Evolutionary conservation across 257 asterid species (phyloP).

Genomic region (Gentiana straminea): DNA sequence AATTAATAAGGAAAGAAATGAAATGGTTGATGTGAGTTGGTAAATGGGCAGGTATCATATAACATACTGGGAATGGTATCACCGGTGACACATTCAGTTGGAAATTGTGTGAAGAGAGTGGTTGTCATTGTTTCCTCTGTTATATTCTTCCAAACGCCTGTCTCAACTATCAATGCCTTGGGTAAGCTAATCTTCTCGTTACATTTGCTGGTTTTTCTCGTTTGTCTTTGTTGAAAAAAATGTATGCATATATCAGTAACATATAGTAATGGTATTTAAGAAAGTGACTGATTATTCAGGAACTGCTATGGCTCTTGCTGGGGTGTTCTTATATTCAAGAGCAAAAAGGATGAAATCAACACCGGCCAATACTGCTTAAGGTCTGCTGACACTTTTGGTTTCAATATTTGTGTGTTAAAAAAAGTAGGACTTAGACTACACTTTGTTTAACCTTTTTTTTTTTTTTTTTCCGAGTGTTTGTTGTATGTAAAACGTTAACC

Average conservation of each 20-base stretch:
- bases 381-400: background rate
- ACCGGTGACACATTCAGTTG: slow-evolving; percentile 85
- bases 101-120: slow-evolving; percentile 78
- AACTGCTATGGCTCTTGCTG: slow-evolving; percentile 77
- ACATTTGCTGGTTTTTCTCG: background rate
- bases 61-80: slow-evolving; percentile 66
- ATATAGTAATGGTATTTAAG: background rate
- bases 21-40: too few species aligned
- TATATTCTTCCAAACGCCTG: slow-evolving; percentile 62
- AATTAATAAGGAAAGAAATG: too few species aligned
- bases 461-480: too few species aligned
- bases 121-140: slow-evolving; percentile 73
- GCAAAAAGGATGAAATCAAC: slow-evolving; percentile 51
- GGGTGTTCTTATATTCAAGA: slow-evolving; percentile 65
- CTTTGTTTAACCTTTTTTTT: too few species aligned
- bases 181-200: slow-evolving; percentile 22
- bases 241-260: too few species aligned
- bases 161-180: slow-evolving; percentile 38
- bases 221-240: background rate
- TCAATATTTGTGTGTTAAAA: too few species aligned
- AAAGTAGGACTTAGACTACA: too few species aligned
- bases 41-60: slow-evolving; percentile 53
- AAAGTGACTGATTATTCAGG: slow-evolving; percentile 26
- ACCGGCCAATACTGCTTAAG: slow-evolving; percentile 33
- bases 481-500: too few species aligned